These are phyloP conservation scores for Phaeosphaeriaceae sp. DNA, from an alignment of 2,329 filamentous ascomycete genomes.

Conservation along the genomic window DNA sequence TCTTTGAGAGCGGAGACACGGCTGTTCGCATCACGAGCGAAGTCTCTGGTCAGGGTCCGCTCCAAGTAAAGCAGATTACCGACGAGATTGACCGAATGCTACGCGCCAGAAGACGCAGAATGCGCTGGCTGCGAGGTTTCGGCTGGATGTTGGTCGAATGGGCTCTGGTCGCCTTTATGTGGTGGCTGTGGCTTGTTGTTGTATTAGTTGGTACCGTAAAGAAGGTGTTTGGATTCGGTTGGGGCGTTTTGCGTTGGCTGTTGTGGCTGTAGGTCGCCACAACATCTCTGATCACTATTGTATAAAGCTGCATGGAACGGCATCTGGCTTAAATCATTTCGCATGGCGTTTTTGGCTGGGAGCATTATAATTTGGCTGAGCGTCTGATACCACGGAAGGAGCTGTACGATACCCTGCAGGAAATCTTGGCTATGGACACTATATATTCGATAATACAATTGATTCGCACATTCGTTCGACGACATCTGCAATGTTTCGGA, in stretches of 20 bases:
- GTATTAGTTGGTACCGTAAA: slow-evolving; percentile 73
- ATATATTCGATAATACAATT: background rate
- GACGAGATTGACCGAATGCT: slow-evolving; percentile 75
- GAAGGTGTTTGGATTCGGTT: slow-evolving; percentile 66
- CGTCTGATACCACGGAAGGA: background rate
- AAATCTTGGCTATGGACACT: background rate
- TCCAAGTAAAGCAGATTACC: slow-evolving; percentile 80
- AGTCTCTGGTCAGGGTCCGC: slow-evolving; percentile 75
- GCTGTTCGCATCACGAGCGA: slow-evolving; percentile 81
- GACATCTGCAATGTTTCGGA: background rate
- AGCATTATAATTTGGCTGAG: background rate
- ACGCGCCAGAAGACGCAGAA: slow-evolving; percentile 73
- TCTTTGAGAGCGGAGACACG: slow-evolving; percentile 74
- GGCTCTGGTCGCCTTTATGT: slow-evolving; percentile 86
- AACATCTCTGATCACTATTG: background rate
- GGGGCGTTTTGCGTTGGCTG: slow-evolving; percentile 75
- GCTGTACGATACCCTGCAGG: background rate
- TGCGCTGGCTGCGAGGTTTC: slow-evolving; percentile 76
- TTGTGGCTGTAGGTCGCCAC: slow-evolving; percentile 64
- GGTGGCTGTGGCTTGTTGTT: slow-evolving; percentile 92
- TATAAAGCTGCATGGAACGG: slow-evolving; percentile 9
- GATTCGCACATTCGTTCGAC: background rate
- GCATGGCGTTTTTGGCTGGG: background rate
- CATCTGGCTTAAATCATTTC: background rate
- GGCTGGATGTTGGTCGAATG: slow-evolving; percentile 88